A percentile compares a stretch with the other conserved stretches of the same genome.
phyloP scores from a whole-genome alignment of 1,139 yeast species.

The Pneumocystis oryctolagi region DNA sequence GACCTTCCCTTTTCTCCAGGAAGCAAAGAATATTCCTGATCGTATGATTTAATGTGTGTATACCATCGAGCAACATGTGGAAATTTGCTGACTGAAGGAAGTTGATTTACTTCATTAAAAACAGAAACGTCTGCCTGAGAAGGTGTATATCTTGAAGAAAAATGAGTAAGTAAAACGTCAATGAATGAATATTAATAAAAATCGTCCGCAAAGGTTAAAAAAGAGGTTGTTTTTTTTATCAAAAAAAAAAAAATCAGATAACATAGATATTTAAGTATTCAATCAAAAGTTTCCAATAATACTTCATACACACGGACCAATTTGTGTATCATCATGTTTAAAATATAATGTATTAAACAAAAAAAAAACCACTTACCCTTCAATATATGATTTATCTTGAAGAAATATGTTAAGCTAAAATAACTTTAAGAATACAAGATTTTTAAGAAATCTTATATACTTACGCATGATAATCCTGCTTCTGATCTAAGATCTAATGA shows the following conservation, averaged over 20 bases:
- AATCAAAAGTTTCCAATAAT: constrained; percentile 83
- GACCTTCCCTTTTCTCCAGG: constrained; percentile 27
- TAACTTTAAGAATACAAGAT: not conserved
- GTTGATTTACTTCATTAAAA: constrained; percentile 75
- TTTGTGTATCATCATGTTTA: constrained; percentile 42
- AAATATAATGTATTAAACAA: constrained; percentile 5
- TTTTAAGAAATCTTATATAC: not conserved
- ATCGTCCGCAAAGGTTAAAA: not conserved
- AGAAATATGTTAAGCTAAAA: constrained; percentile 12
- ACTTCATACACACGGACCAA: constrained; percentile 95
- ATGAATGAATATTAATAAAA: not conserved
- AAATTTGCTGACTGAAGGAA: constrained; percentile 43
- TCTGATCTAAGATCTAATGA: not conserved
- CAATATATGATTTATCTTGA: constrained; percentile 38
- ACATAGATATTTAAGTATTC: constrained; percentile 27
- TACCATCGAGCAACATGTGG: constrained; percentile 97
- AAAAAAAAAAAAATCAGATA: constrained; percentile 12
- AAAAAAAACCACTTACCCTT: constrained; percentile 54
- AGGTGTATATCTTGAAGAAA: constrained; percentile 47
- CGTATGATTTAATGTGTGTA: constrained; percentile 89
- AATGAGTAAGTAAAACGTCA: not conserved
- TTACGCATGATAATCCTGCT: not conserved
- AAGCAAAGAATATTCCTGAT: constrained; percentile 48
- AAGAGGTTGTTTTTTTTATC: not conserved
- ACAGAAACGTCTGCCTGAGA: constrained; percentile 92